phyloP scores from a whole-genome alignment of 208 protist genomes.

The Leishmania braziliensis region DNA sequence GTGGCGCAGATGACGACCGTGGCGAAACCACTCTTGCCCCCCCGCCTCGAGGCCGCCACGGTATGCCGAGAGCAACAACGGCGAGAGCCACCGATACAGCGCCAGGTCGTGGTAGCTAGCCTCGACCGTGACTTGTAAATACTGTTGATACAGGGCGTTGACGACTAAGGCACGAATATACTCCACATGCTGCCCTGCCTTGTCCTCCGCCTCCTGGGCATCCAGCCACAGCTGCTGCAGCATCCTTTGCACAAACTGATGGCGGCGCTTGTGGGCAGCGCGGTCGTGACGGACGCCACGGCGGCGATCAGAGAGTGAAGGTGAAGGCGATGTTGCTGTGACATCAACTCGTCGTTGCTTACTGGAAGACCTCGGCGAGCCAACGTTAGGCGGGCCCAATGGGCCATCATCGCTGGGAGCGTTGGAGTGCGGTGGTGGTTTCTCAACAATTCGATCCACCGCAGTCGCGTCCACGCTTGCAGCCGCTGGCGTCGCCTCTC shows the following conservation, averaged over 20 bases:
- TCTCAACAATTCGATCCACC: not conserved
- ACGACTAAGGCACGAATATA: constrained; percentile 43
- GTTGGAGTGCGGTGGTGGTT: not conserved
- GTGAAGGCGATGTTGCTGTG: not conserved
- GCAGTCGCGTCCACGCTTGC: not conserved
- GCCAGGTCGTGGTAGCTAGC: constrained; percentile 46
- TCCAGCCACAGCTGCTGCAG: constrained; percentile 30
- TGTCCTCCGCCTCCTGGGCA: constrained; percentile 39
- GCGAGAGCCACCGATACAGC: constrained; percentile 50
- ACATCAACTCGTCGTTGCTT: not conserved
- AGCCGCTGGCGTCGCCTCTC: constrained; percentile 2
- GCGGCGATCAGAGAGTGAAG: not conserved
- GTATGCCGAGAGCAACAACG: not conserved
- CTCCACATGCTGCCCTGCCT: constrained; percentile 51
- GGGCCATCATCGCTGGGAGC: not conserved
- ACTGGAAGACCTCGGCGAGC: not conserved
- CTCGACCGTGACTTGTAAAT: constrained; percentile 47
- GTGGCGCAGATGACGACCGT: not conserved
- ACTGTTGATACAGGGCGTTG: constrained; percentile 57
- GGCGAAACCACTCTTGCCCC: not conserved
- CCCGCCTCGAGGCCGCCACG: not conserved
- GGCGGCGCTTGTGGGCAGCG: not conserved
- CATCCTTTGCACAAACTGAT: not conserved
- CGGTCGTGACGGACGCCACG: not conserved
- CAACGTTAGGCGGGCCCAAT: too few relatives aligned